A percentile compares a stretch with the other conserved stretches of the same genome.
Conservation (phyloP, 345 rosid species). For the Gossypium anomalum region DNA sequence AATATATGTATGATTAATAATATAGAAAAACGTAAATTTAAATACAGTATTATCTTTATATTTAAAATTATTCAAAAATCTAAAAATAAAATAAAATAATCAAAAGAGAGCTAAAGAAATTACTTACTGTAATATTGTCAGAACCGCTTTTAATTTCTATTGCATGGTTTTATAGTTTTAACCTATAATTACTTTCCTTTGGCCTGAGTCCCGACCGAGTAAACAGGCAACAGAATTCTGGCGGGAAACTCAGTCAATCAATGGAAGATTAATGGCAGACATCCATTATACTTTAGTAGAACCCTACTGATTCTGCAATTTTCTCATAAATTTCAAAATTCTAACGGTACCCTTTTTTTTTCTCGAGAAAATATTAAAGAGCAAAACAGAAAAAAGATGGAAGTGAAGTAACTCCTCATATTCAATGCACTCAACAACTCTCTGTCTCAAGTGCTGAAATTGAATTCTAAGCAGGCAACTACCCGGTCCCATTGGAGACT, state of each 20-base stretch:
- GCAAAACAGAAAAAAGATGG: constrained; percentile 9
- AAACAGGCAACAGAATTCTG: background rate
- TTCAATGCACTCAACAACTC: constrained; percentile 70
- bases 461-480: constrained; percentile 39
- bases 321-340: background rate
- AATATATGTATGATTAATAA: too few relatives aligned
- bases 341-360: background rate
- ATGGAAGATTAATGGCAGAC: background rate
- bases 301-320: background rate
- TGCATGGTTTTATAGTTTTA: background rate
- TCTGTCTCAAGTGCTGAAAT: constrained; percentile 25
- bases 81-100: too few relatives aligned
- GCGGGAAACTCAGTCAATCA: background rate
- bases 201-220: background rate
- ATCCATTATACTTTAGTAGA: background rate
- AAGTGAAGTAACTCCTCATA: constrained; percentile 38
- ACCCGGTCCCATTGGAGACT: constrained; percentile 48
- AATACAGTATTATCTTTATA: too few relatives aligned
- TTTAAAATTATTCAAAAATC: too few relatives aligned
- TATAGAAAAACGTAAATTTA: too few relatives aligned
- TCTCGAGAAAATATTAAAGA: background rate
- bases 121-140: background rate
- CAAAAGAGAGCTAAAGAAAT: too few relatives aligned
- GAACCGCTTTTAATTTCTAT: background rate
- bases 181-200: background rate